Evolutionary conservation across 106 monocot genomes (phyloP).

Genomic region (Alisma plantagoaquatica): DNA sequence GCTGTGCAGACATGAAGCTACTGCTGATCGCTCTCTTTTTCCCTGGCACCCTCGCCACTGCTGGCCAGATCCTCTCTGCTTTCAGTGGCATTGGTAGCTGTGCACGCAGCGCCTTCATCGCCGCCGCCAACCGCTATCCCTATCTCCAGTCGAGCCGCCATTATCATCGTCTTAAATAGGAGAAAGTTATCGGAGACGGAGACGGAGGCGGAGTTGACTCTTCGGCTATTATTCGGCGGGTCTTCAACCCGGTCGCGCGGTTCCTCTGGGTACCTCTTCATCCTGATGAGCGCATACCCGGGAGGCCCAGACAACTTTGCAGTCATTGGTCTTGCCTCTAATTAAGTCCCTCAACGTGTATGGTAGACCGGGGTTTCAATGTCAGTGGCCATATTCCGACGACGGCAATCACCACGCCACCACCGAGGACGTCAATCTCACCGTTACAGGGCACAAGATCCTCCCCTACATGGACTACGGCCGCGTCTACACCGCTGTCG

Average conservation of each 20-base stretch:
- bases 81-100: too few species aligned
- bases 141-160: background rate
- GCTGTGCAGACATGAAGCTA: conserved; percentile 39
- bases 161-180: background rate
- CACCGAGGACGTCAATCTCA: too few species aligned
- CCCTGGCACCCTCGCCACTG: conserved; percentile 12
- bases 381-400: conserved; percentile 35
- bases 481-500: conserved; percentile 67
- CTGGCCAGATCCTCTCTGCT: conserved; percentile 10
- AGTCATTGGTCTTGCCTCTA: conserved; percentile 55
- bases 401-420: too few species aligned
- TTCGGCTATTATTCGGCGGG: conserved; percentile 16
- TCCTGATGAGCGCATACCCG: conserved; percentile 67
- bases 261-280: conserved; percentile 49
- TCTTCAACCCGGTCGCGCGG: conserved; percentile 44
- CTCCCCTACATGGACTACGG: conserved; percentile 79
- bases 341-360: conserved; percentile 59
- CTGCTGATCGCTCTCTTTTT: conserved; percentile 21
- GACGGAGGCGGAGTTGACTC: background rate
- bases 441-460: conserved; percentile 22
- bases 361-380: conserved; percentile 39
- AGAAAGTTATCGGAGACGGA: too few species aligned
- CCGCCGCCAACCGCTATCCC: background rate
- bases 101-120: too few species aligned
- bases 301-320: conserved; percentile 52